Percentiles rank a stretch among this genome's conserved stretches.
These are phyloP conservation scores for Linum tenue DNA, from an alignment of 345 rosid species.

Conservation along the genomic window DNA sequence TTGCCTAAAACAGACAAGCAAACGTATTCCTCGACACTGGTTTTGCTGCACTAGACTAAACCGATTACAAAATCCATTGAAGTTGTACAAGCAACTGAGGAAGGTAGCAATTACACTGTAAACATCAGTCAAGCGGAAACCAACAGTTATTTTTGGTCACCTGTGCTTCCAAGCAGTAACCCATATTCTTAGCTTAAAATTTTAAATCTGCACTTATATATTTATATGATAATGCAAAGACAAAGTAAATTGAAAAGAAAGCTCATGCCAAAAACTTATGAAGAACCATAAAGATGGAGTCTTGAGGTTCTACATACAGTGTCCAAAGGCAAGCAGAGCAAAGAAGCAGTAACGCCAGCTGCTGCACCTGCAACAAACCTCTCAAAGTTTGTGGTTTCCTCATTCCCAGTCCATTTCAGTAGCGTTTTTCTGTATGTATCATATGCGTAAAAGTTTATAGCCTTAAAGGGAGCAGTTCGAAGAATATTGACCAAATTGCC, in stretches of 20 bases:
- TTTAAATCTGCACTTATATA: too few species aligned
- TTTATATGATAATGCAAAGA: too few species aligned
- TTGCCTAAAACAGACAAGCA: too few species aligned
- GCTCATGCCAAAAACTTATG: not conserved
- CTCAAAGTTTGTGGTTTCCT: conserved; percentile 74
- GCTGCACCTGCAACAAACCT: conserved; percentile 91
- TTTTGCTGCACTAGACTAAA: not conserved
- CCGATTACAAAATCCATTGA: not conserved
- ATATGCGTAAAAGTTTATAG: conserved; percentile 85
- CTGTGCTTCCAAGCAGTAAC: not conserved
- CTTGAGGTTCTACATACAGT: conserved; percentile 46
- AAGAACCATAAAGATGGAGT: not conserved
- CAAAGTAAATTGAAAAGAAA: not conserved
- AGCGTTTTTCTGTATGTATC: conserved; percentile 70
- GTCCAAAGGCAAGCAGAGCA: conserved; percentile 88
- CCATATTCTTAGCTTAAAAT: not conserved
- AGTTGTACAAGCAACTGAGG: not conserved
- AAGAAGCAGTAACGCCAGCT: conserved; percentile 85
- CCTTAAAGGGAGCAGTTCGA: conserved; percentile 90
- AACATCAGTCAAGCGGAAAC: not conserved
- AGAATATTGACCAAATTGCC: conserved; percentile 87
- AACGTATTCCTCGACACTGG: not conserved
- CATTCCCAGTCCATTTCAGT: conserved; percentile 49
- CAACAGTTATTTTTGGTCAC: not conserved
- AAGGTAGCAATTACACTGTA: not conserved